Evolutionary conservation across 768 basidiomycete species (phyloP).

Genomic region (Boletus subcaerulescens): DNA sequence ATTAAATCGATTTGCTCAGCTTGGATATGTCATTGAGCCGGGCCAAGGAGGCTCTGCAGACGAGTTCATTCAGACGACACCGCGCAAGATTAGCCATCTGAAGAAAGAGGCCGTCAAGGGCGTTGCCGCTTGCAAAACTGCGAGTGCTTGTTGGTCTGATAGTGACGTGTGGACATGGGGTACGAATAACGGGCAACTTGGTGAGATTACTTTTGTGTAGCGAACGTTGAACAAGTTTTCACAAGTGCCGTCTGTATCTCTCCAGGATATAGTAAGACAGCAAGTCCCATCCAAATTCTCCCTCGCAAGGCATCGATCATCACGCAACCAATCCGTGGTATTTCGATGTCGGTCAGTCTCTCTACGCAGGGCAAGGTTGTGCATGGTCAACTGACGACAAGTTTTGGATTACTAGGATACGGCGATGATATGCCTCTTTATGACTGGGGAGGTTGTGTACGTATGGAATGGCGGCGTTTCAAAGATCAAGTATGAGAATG

Average conservation of each 20-base stretch:
- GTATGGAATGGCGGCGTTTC: slow-evolving; percentile 74
- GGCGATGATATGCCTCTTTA: slow-evolving; percentile 78
- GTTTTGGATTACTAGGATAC: slow-evolving; percentile 56
- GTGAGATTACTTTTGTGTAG: slow-evolving; percentile 35
- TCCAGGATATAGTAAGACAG: slow-evolving; percentile 70
- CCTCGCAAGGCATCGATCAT: slow-evolving; percentile 84
- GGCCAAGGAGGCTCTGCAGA: slow-evolving; percentile 47
- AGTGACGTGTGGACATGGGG: slow-evolving; percentile 85
- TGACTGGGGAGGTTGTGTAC: slow-evolving; percentile 79
- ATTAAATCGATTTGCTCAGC: slow-evolving; percentile 81
- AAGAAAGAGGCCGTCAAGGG: slow-evolving; percentile 79
- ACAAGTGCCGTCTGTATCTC: not conserved
- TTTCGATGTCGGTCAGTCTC: slow-evolving; percentile 68
- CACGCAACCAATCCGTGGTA: slow-evolving; percentile 60
- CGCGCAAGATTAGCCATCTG: slow-evolving; percentile 73
- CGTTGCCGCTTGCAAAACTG: slow-evolving; percentile 81
- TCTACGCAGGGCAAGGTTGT: not conserved
- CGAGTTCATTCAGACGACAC: slow-evolving; percentile 72
- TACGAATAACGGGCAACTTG: slow-evolving; percentile 88
- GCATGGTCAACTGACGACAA: not conserved
- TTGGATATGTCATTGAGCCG: slow-evolving; percentile 80
- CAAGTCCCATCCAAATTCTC: slow-evolving; percentile 70
- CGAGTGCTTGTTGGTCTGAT: slow-evolving; percentile 87
- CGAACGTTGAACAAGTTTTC: not conserved
- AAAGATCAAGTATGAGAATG: slow-evolving; percentile 60